Conservation (phyloP, 2,329 filamentous ascomycete genomes). For the Trichoderma sp. region DNA sequence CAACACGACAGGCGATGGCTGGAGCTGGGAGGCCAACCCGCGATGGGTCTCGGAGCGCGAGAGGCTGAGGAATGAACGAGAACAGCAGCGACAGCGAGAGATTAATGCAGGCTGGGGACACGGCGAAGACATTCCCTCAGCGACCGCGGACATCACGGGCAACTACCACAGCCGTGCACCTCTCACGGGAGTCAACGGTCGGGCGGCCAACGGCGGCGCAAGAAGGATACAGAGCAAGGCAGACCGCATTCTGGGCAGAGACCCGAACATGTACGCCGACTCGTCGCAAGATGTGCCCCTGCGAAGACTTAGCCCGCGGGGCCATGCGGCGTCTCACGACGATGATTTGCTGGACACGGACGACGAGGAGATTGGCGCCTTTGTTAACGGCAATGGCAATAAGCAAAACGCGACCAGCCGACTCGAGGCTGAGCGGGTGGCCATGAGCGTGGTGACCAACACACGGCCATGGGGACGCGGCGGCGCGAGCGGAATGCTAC, state of each 20-base stretch:
- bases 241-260: constrained; percentile 61
- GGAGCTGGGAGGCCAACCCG: constrained; percentile 86
- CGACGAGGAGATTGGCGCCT: constrained; percentile 39
- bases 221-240: constrained; percentile 57
- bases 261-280: constrained; percentile 60
- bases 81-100: constrained; percentile 66
- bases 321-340: constrained; percentile 46
- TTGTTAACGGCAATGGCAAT: background rate
- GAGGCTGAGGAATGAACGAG: constrained; percentile 59
- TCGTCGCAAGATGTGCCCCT: constrained; percentile 50
- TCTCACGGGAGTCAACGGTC: constrained; percentile 33
- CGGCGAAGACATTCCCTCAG: constrained; percentile 34
- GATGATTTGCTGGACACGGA: constrained; percentile 49
- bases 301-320: constrained; percentile 52
- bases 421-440: constrained; percentile 48
- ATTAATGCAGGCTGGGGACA: constrained; percentile 69
- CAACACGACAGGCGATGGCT: constrained; percentile 90
- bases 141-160: constrained; percentile 29
- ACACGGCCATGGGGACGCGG: constrained; percentile 45
- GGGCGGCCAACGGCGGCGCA: constrained; percentile 36
- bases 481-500: constrained; percentile 50
- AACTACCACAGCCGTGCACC: constrained; percentile 34
- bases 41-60: constrained; percentile 77
- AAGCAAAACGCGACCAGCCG: background rate
- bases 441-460: constrained; percentile 50